phyloP scores from a whole-genome alignment of 2,329 filamentous ascomycete species.

The Monilinia vaccinii-corymbosi region DNA sequence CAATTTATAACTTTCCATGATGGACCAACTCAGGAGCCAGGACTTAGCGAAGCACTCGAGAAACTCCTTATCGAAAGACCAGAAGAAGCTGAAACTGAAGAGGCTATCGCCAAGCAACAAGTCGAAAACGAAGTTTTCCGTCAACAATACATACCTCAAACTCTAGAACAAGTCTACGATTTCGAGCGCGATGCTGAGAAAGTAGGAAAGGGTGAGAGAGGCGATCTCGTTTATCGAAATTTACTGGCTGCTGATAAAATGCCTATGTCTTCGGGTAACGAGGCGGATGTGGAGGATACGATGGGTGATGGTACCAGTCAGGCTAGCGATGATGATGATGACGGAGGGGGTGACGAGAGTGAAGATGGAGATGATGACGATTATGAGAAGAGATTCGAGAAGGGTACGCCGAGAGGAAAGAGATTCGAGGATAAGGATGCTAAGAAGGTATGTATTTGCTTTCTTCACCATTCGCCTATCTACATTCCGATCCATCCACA shows the following conservation, averaged over 20 bases:
- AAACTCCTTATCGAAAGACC: slow-evolving; percentile 53
- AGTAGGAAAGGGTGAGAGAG: slow-evolving; percentile 62
- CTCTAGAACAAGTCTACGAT: slow-evolving; percentile 91
- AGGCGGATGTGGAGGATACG: slow-evolving; percentile 33
- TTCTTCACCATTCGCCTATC: background rate
- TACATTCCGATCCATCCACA: slow-evolving; percentile 17
- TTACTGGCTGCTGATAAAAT: slow-evolving; percentile 63
- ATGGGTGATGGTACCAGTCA: slow-evolving; percentile 34
- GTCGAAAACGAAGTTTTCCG: slow-evolving; percentile 89
- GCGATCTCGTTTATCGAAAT: slow-evolving; percentile 75
- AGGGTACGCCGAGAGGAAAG: slow-evolving; percentile 66
- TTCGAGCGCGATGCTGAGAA: slow-evolving; percentile 82
- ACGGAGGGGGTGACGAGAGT: slow-evolving; percentile 34
- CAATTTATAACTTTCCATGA: slow-evolving; percentile 64
- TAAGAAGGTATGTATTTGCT: slow-evolving; percentile 52
- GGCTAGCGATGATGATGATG: slow-evolving; percentile 26
- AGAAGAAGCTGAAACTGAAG: slow-evolving; percentile 43
- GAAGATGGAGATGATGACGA: slow-evolving; percentile 31
- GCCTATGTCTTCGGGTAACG: slow-evolving; percentile 32
- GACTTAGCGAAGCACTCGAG: slow-evolving; percentile 53
- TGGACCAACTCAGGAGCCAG: slow-evolving; percentile 51
- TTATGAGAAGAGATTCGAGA: slow-evolving; percentile 49
- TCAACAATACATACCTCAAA: slow-evolving; percentile 94
- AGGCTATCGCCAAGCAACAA: slow-evolving; percentile 50
- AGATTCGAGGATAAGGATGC: slow-evolving; percentile 85